Percentiles rank a stretch among this genome's conserved stretches.
These are phyloP conservation scores for Colletotrichum neosansevieriae DNA, from an alignment of 2,329 filamentous ascomycete species.

Conservation along the genomic window DNA sequence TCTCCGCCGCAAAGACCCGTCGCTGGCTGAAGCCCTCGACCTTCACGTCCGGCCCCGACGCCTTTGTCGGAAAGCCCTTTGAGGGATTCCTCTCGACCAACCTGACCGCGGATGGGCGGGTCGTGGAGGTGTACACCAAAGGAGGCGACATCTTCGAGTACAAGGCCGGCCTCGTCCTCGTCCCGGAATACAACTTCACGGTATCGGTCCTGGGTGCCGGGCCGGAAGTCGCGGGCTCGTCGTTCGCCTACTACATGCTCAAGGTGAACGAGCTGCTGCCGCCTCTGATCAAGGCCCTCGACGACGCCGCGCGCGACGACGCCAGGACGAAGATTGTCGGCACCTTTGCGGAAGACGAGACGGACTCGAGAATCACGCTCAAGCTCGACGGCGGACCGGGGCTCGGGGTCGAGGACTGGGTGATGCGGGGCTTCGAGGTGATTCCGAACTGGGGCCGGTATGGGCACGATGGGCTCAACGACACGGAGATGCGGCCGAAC, in stretches of 20 bases:
- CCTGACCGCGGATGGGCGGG: conserved; percentile 52
- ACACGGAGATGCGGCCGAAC: conserved; percentile 10
- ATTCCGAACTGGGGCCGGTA: conserved; percentile 50
- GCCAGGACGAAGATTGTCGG: conserved; percentile 49
- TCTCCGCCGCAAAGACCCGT: conserved; percentile 53
- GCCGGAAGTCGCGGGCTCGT: conserved; percentile 35
- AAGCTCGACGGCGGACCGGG: conserved; percentile 54
- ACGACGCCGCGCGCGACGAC: conserved; percentile 55
- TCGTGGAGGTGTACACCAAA: conserved; percentile 62
- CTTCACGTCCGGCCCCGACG: conserved; percentile 52
- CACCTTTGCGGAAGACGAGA: conserved; percentile 52
- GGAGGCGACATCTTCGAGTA: conserved; percentile 57
- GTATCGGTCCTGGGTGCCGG: conserved; percentile 55
- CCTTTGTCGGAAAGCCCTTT: conserved; percentile 59
- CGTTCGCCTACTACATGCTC: conserved; percentile 29
- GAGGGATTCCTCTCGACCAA: conserved; percentile 57
- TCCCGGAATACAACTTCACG: conserved; percentile 61
- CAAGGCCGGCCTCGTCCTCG: conserved; percentile 53
- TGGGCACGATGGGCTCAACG: conserved; percentile 25
- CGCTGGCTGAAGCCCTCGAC: conserved; percentile 59
- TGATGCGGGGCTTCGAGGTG: conserved; percentile 56
- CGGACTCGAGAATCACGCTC: conserved; percentile 56
- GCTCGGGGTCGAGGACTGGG: conserved; percentile 53
- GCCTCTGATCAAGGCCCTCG: conserved; percentile 55
- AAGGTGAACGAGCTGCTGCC: conserved; percentile 45